Evolutionary conservation across 1,284 basidiomycete genomes (phyloP).

Genomic region (Leccinum subrobustum): DNA sequence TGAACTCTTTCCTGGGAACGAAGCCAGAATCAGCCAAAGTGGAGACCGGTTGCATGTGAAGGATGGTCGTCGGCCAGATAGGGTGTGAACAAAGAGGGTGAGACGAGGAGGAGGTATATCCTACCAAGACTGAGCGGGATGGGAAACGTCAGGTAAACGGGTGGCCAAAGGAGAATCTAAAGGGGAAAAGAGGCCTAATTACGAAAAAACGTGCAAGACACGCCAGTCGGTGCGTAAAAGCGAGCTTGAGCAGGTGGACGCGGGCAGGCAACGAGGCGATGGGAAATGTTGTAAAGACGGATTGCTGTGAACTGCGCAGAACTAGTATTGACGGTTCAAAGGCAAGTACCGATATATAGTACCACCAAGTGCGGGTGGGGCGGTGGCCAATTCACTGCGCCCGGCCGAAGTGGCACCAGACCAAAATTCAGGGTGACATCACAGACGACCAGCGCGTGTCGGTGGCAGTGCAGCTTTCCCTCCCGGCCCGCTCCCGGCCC

Average conservation of each 20-base stretch:
- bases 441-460: conserved; percentile 24
- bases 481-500: conserved; percentile 15
- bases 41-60: conserved; percentile 34
- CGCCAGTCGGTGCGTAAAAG: conserved; percentile 23
- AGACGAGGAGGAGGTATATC: conserved; percentile 28
- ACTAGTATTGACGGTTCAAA: neutral
- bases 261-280: conserved; percentile 6
- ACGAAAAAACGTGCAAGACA: conserved; percentile 36
- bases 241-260: conserved; percentile 10
- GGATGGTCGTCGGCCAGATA: conserved; percentile 26
- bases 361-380: neutral
- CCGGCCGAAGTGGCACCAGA: neutral
- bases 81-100: conserved; percentile 22
- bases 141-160: conserved; percentile 41
- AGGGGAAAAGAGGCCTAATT: conserved; percentile 29
- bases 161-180: conserved; percentile 33
- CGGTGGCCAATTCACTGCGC: neutral
- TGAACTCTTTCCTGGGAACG: conserved; percentile 67
- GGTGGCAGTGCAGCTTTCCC: conserved; percentile 24
- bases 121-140: conserved; percentile 30
- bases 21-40: conserved; percentile 45
- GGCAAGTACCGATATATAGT: neutral
- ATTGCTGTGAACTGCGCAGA: conserved; percentile 15
- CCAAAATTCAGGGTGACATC: conserved; percentile 29
- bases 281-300: conserved; percentile 5